Conservation (phyloP, 768 basidiomycete species). For the Psilocybe cyanescens region DNA sequence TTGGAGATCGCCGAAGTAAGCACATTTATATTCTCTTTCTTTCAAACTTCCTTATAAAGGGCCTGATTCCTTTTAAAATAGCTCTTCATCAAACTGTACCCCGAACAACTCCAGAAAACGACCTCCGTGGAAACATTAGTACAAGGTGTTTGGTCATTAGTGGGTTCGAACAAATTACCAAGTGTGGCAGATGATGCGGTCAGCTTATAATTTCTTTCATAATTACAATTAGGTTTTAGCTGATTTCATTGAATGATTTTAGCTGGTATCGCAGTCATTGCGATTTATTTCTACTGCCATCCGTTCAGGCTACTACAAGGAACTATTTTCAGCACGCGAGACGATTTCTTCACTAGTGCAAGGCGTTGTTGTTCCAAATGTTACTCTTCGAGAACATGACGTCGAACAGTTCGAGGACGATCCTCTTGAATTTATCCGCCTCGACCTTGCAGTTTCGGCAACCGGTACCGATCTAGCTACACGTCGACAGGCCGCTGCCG, state of each 20-base stretch:
- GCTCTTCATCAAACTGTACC: conserved; percentile 84
- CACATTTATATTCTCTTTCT: conserved; percentile 9
- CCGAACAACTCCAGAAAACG: conserved; percentile 71
- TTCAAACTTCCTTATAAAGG: background rate
- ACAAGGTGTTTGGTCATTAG: conserved; percentile 86
- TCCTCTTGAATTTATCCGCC: conserved; percentile 91
- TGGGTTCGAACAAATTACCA: conserved; percentile 74
- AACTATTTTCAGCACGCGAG: conserved; percentile 79
- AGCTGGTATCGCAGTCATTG: conserved; percentile 91
- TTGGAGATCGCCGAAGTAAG: conserved; percentile 89
- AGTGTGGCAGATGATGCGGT: conserved; percentile 77
- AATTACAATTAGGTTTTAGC: background rate
- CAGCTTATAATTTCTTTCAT: conserved; percentile 25
- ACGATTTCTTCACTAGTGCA: conserved; percentile 84
- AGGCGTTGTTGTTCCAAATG: conserved; percentile 94
- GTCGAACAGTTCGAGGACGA: conserved; percentile 97
- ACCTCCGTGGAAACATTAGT: conserved; percentile 76
- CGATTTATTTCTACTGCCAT: conserved; percentile 93
- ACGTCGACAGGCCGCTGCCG: conserved; percentile 89
- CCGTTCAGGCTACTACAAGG: conserved; percentile 81
- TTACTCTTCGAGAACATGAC: conserved; percentile 84
- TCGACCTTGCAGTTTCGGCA: conserved; percentile 75
- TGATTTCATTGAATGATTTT: background rate
- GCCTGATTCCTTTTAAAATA: conserved; percentile 27
- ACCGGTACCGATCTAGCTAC: conserved; percentile 76